Evolutionary conservation across 2,329 filamentous ascomycete species (phyloP), one percentile per base, ranked within the genome.

Genomic region (Aspergillus pseudoglaucus): DNA sequence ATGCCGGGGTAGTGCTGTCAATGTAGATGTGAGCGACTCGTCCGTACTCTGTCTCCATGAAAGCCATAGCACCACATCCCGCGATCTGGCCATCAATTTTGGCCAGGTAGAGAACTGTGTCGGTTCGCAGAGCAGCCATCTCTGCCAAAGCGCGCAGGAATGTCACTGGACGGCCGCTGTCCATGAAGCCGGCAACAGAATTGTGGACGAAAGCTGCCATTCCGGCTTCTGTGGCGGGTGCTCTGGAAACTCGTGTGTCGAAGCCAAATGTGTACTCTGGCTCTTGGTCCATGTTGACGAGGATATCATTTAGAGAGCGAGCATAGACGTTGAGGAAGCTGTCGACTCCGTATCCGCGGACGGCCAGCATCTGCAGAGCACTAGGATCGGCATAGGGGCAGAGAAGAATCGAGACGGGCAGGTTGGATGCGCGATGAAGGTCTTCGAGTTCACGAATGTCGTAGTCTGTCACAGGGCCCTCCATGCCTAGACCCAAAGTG

Each of bases 1-100:
- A 54, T 12, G 40, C 37, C 1, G 50, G 47, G 10, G 45, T 33
- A 10, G 53, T 58, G 45, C 52, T 56, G 20, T 55, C 54, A 9
- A 58, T 50, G 30, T 58, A 56, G 1, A 58, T 46, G 33, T 56
- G 52, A 6, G 52, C 53, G 1, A 58, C 51, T 3, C 39, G n/a
- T 5, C 55, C 52, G 20, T 45, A 33, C 7, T 47, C 30, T 6
- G 54, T 54, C n/a, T 51, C 45, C 37, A 56, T 46, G 10, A 56
- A 10, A 3, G 54, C 54, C 47, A 56, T 44, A 3, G 46, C 54
- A 10, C 44, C 52, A 30, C 41, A 49, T 14, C 52, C 52, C n/a
- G 47, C 49, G 8, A 50, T 49, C 18, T 47, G 37, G 1, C 49
- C 47, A 3, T 53, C 44, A 23, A 51, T 48, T 12, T 42, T 48